Evolutionary conservation across 176 grass and related monocot genomes (phyloP), one percentile per base, ranked within the genome.

Genomic region (Tuctoria greenei): DNA sequence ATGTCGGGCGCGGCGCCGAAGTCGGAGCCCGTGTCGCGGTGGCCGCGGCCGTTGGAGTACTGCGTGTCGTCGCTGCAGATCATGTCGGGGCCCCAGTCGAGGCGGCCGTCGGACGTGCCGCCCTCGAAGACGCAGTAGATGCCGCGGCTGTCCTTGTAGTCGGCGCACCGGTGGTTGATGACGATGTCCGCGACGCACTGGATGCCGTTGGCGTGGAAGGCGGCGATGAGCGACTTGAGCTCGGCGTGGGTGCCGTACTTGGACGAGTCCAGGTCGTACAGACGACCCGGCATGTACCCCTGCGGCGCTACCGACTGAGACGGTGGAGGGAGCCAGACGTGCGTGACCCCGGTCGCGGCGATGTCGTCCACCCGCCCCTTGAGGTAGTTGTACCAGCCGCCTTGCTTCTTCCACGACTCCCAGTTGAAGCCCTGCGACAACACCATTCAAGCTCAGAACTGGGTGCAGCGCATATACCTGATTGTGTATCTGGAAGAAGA

Each of bases 51-150:
- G 20, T 97, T 84, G 37, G 93, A 90, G 87, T 80, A 97, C 65
- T 88, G 67, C 23, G 85, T 77, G 80, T 97, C 90, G 61, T 97
- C 88, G 79, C 90, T 80, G 71, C 90, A 97, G 78, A 97, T 84
- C 93, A 93, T 93, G 57, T 71, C 57, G 13, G 90, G 90, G 27
- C 90, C 90, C 93, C 93, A 97, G 73, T 97, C 93, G 58, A 97
- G 90, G 65, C 85, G 88, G 77, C 46, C 26, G 45, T 88, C 93
- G 2, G 77, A 4, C 7, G 87, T 86, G 50, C 93, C 93, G 36
- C 93, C 93, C 71, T 97, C 85, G 74, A 93, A 97, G 59, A 97
- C 52, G 64, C 93, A 97, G 79, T 97, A 97, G 64, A 97, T 64
- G 57, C 93, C 93, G 13, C 93, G 79, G 3, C 52, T 35, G 52